Percentiles rank a stretch among this genome's conserved stretches.
phyloP scores from a whole-genome alignment of 1,139 yeast species.

The Geotrichum citri-aurantii region DNA sequence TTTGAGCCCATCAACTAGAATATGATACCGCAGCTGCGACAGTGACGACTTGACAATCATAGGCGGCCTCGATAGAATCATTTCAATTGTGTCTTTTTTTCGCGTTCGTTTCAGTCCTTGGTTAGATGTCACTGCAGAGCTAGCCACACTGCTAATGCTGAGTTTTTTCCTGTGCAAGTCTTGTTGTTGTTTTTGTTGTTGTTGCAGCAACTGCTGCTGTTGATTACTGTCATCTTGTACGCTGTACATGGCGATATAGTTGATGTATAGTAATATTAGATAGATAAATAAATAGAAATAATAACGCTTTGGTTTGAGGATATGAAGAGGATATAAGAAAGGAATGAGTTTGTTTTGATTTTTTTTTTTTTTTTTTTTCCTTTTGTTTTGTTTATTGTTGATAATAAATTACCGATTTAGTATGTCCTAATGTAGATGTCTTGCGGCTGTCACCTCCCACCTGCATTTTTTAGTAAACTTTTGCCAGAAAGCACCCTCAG shows the following conservation, averaged over 20 bases:
- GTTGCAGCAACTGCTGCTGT: neutral
- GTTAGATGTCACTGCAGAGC: neutral
- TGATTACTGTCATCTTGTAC: neutral
- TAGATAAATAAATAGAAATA: neutral
- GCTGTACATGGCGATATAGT: neutral
- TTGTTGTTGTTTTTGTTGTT: neutral
- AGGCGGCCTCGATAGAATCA: conserved; percentile 56
- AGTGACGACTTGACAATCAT: conserved; percentile 62
- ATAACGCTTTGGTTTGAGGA: neutral
- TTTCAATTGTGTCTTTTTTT: conserved; percentile 58
- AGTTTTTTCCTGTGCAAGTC: neutral
- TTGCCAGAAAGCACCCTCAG: too few relatives aligned
- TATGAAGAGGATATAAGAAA: neutral
- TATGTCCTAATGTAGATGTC: neutral
- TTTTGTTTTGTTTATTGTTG: neutral
- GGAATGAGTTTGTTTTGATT: neutral
- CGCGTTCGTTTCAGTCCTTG: conserved; percentile 13
- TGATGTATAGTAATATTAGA: neutral
- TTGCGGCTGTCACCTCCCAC: neutral
- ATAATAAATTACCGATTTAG: neutral
- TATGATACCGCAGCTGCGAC: conserved; percentile 71
- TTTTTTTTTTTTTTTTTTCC: neutral
- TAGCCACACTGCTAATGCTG: neutral
- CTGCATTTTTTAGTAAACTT: neutral
- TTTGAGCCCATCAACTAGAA: conserved; percentile 71